Evolutionary conservation across 2,329 filamentous ascomycete genomes (phyloP), one percentile per base, ranked within the genome.

Genomic region (Decorospora gaudefroyi): DNA sequence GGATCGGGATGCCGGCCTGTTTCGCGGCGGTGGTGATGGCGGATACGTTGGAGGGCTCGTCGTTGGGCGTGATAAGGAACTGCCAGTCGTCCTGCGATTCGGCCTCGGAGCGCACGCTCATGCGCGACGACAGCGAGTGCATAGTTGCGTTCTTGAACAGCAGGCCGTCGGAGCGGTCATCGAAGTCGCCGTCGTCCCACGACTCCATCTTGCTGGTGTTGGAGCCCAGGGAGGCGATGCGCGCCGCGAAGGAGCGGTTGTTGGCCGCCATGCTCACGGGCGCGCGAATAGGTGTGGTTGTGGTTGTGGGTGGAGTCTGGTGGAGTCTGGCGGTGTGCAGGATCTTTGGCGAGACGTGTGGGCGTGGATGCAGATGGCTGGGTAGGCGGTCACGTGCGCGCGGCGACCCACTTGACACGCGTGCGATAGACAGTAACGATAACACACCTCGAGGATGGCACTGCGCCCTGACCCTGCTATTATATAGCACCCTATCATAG

Each of bases 1-100:
- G 93, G 42, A 97, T 83, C 5, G 93, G 92, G 53, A 99, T 96
- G 57, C 93, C 93, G 17, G 90, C 91, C 67, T 84, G 85, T 63
- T 90, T 87, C 22, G 91, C 92, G 5, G 90, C 88, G 16, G 88
- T 83, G 37, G 51, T 50, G 61, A 99, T 92, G 48, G 93, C 91
- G 65, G 95, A 87, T 58, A 85, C 75, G 7, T 87, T 95, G 1
- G 89, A 89, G 52, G 83, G 80, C 61, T 95, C 88, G 67, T 96
- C 91, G 66, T 93, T 87, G 34, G 86, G 88, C 2, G 89, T 85
- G 19, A 97, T 75, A 57, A 92, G 82, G 15, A 97, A 81, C 59
- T 96, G 90, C 76, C 85, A 90, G 71, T 96, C 90, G 62, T 96
- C 90, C 62, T 95, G 89, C 49, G 72, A 77, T 42, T 81, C 80